phyloP scores from a whole-genome alignment of 768 basidiomycete species.

The Hypholoma fasciculare region DNA sequence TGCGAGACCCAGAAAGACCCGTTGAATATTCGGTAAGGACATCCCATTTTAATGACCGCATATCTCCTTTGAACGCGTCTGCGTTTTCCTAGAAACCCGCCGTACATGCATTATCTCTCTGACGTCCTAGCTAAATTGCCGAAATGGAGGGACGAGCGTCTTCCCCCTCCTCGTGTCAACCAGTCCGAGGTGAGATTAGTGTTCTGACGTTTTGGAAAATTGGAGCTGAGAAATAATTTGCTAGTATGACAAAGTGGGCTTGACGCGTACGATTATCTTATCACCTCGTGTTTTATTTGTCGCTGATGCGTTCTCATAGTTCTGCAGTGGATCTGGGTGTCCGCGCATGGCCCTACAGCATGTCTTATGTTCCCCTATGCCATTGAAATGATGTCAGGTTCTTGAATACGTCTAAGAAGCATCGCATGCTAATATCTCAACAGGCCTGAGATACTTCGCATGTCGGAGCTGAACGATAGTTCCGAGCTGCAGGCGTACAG shows the following conservation, averaged over 20 bases:
- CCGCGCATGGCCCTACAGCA: constrained; percentile 74
- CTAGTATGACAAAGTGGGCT: constrained; percentile 85
- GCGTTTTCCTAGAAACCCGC: constrained; percentile 41
- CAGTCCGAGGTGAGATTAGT: constrained; percentile 61
- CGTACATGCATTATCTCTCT: constrained; percentile 56
- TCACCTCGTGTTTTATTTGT: not conserved
- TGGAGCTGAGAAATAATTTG: not conserved
- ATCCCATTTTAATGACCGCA: not conserved
- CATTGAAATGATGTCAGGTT: constrained; percentile 71
- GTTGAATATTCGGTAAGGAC: constrained; percentile 54
- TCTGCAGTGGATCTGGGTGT: constrained; percentile 78
- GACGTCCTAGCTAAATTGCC: constrained; percentile 61
- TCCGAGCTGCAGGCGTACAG: constrained; percentile 81
- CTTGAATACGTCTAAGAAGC: constrained; percentile 8
- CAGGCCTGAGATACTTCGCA: constrained; percentile 85
- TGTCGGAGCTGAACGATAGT: constrained; percentile 89
- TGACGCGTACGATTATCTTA: constrained; percentile 58
- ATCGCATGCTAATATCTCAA: constrained; percentile 6
- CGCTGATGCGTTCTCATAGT: constrained; percentile 41
- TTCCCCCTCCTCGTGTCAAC: constrained; percentile 83
- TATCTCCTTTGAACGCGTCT: constrained; percentile 7
- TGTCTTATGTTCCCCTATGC: constrained; percentile 77
- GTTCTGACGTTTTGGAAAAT: not conserved
- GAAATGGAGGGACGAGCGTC: constrained; percentile 70
- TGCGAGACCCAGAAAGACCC: constrained; percentile 56